phyloP scores from a whole-genome alignment of 2,329 filamentous ascomycete genomes.

The Escovopsis sp. region DNA sequence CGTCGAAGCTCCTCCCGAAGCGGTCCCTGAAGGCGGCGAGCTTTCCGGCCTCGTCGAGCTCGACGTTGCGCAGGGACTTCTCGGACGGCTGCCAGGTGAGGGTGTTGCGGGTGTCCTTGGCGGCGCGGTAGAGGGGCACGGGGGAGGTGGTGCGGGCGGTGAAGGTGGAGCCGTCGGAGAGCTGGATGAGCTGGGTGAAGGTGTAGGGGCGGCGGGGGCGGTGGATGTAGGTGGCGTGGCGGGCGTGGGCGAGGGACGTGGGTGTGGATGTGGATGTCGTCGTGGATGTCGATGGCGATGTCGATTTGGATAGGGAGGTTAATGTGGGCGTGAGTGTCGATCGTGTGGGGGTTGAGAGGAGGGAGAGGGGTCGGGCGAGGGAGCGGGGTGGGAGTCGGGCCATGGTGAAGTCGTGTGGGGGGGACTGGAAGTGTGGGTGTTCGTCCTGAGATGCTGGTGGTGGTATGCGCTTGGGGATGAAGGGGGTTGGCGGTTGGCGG shows the following conservation, averaged over 20 bases:
- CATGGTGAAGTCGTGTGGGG: no score
- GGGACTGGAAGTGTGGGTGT: no score
- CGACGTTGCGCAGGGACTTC: conserved; percentile 68
- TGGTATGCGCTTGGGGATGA: no score
- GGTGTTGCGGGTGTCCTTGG: conserved; percentile 80
- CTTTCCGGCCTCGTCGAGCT: conserved; percentile 87
- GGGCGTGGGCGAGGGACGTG: conserved; percentile 50
- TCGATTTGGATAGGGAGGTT: no score
- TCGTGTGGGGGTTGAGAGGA: conserved; percentile 10
- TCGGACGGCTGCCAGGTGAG: conserved; percentile 80
- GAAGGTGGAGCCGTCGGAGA: conserved; percentile 81
- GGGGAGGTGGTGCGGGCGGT: conserved; percentile 66
- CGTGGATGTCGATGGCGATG: conserved; percentile 60
- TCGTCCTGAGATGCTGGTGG: no score
- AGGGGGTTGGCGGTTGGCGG: no score
- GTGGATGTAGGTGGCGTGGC: conserved; percentile 70
- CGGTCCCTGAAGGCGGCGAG: conserved; percentile 71
- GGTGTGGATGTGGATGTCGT: conserved; percentile 16
- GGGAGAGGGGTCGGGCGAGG: no score
- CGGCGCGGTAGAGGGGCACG: conserved; percentile 37
- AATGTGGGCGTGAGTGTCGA: conserved; percentile 15
- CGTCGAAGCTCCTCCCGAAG: conserved; percentile 76
- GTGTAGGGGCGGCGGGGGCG: conserved; percentile 88
- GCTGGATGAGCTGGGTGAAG: conserved; percentile 91
- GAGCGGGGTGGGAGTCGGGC: no score